Conservation (phyloP, 2,329 filamentous ascomycete species). For the Claviceps africana region DNA sequence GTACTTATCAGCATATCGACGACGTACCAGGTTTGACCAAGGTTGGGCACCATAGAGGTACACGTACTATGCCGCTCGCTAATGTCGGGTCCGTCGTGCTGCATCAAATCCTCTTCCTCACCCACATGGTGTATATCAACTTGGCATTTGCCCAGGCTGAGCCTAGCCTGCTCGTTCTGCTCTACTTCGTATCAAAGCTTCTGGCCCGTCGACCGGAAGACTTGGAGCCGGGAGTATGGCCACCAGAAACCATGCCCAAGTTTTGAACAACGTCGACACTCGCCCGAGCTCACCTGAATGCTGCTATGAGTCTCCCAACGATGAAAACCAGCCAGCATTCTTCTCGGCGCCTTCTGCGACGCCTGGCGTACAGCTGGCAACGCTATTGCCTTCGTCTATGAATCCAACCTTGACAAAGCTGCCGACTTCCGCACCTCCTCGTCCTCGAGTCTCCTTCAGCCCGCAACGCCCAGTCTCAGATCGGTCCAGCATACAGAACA, state of each 20-base stretch:
- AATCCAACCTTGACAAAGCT: not conserved
- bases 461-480: not conserved
- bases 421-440: not conserved
- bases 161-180: conserved; percentile 28
- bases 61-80: conserved; percentile 32
- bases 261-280: conserved; percentile 12
- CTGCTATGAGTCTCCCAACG: conserved; percentile 25
- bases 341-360: conserved; percentile 12
- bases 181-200: conserved; percentile 36
- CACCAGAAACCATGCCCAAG: conserved; percentile 14
- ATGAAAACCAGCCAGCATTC: conserved; percentile 18
- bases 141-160: conserved; percentile 36
- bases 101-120: conserved; percentile 38
- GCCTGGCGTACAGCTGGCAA: not conserved
- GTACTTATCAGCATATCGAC: not conserved
- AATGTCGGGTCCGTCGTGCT: conserved; percentile 38
- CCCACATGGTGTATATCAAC: conserved; percentile 38
- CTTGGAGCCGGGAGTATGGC: conserved; percentile 26
- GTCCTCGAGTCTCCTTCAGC: conserved; percentile 1
- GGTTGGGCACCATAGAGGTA: not conserved
- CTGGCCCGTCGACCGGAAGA: conserved; percentile 33
- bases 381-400: not conserved
- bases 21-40: not conserved
- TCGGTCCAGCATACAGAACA: conserved; percentile 17
- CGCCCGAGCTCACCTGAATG: conserved; percentile 1